Base-by-base conservation (phyloP, 2,329 filamentous ascomycete species). In the Neonectria ditissima region DNA sequence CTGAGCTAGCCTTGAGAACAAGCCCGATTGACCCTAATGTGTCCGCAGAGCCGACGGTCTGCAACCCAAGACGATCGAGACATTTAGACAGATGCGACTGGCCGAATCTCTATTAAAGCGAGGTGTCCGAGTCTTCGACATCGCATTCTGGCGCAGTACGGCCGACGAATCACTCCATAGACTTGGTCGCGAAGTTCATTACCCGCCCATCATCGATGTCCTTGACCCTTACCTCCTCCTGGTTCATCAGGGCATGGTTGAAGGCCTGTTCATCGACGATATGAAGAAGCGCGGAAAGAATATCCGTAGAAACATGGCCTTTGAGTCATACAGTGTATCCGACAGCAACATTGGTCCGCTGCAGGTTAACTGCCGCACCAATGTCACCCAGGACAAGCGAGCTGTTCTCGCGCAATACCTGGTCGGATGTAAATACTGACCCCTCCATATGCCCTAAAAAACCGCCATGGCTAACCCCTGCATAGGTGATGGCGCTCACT, bases 61-160 rank as follows among this genome's bases (percentile, higher is more conserved):
- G 55, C 91, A 93, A 73, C 91, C 91, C 47, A 93, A 93, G 79
- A 91, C 90, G 1, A 92, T 94, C 71, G 91, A 93, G 80, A 93
- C 91, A 0, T 86, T 93, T 70, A 86, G 87, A 65, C 91, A 92
- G 78, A 88, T 93, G 82, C 83, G 90, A 34, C 79, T 93, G n/a
- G 89, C 87, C n/a, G 90, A 92, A 66, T 81, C 86, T 2, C 77
- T 93, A 30, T 77, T 93, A 44, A 86, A 87, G 66, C 86, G 89
- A 70, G 91, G 89, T 30, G 90, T 90, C 53, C 87, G 86, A 48
- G 87, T 93, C 47, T 92, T 91, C 77, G 91, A 93, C 73, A 93
- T 93, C 64, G 84, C 88, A 45, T 92, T 92, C 75, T 93, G 91
- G 90, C 84, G 87, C 75, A 81, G 82, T 59, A 86, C 82, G 2